Percentiles rank a stretch among this genome's conserved stretches.
Conservation (phyloP, 2,329 filamentous ascomycete genomes). For the Colletotrichum tropicale region DNA sequence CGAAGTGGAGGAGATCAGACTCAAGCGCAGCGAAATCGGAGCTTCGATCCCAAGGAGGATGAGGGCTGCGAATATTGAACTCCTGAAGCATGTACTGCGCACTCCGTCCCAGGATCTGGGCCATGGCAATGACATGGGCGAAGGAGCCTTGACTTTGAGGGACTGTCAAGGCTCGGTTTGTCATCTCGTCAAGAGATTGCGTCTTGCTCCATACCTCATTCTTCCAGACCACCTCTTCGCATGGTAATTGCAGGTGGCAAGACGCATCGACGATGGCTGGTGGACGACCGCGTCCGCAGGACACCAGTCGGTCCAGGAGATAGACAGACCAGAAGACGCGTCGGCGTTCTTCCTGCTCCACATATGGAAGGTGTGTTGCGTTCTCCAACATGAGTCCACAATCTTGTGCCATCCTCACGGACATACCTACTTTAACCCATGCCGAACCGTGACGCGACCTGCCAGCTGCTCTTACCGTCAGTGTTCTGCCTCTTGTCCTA, state of each 20-base stretch:
- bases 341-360: slow-evolving; percentile 36
- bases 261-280: slow-evolving; percentile 35
- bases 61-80: neutral
- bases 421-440: slow-evolving; percentile 39
- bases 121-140: neutral
- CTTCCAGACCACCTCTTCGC: slow-evolving; percentile 14
- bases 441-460: slow-evolving; percentile 30
- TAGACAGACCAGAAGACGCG: slow-evolving; percentile 43
- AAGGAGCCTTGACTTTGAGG: neutral
- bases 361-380: neutral
- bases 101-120: neutral
- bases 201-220: neutral
- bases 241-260: slow-evolving; percentile 34
- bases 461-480: neutral
- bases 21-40: neutral
- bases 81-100: neutral
- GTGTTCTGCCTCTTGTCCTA: neutral
- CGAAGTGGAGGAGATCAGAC: neutral
- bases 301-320: slow-evolving; percentile 38
- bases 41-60: neutral
- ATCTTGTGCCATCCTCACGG: slow-evolving; percentile 37
- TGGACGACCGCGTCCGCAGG: slow-evolving; percentile 36
- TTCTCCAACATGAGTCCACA: slow-evolving; percentile 31
- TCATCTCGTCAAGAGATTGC: neutral
- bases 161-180: neutral